These are phyloP conservation scores for Fusarium concolor DNA, from an alignment of 2,329 filamentous ascomycete genomes.

Conservation along the genomic window DNA sequence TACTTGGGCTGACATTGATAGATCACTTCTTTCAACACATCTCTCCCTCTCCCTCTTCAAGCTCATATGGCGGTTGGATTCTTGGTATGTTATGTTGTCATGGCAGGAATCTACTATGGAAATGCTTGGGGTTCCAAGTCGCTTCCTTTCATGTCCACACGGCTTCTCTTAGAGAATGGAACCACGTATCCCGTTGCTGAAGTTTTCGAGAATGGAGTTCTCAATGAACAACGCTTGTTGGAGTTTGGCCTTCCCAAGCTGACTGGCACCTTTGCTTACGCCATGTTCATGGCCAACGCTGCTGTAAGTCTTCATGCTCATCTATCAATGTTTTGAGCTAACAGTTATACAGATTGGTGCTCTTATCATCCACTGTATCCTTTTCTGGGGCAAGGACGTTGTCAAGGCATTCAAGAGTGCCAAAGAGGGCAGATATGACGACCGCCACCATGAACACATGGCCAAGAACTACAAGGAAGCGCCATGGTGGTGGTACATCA, in stretches of 20 bases:
- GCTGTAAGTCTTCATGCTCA: constrained; percentile 55
- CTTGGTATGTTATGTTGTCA: constrained; percentile 60
- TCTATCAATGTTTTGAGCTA: fast-evolving
- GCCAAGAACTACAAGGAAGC: constrained; percentile 63
- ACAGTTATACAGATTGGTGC: constrained; percentile 62
- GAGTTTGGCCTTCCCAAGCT: constrained; percentile 60
- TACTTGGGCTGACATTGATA: constrained; percentile 41
- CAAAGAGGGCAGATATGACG: constrained; percentile 56
- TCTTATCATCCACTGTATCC: constrained; percentile 61
- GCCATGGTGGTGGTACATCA: constrained; percentile 61
- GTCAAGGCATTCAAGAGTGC: constrained; percentile 60
- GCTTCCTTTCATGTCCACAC: constrained; percentile 67
- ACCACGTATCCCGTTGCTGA: constrained; percentile 53
- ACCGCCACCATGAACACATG: constrained; percentile 66
- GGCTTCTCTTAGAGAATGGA: constrained; percentile 56
- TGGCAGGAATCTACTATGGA: constrained; percentile 64
- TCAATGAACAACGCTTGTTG: constrained; percentile 55
- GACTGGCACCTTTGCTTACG: constrained; percentile 62
- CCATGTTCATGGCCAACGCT: constrained; percentile 68
- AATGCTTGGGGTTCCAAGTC: constrained; percentile 60
- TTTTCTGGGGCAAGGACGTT: constrained; percentile 69
- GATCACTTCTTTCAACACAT: constrained; percentile 65
- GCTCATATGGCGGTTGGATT: constrained; percentile 59
- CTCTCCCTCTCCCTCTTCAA: constrained; percentile 64
- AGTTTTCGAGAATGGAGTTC: constrained; percentile 56